Base-by-base conservation (phyloP, 208 protist genomes). In the Leishmania tropica region DNA sequence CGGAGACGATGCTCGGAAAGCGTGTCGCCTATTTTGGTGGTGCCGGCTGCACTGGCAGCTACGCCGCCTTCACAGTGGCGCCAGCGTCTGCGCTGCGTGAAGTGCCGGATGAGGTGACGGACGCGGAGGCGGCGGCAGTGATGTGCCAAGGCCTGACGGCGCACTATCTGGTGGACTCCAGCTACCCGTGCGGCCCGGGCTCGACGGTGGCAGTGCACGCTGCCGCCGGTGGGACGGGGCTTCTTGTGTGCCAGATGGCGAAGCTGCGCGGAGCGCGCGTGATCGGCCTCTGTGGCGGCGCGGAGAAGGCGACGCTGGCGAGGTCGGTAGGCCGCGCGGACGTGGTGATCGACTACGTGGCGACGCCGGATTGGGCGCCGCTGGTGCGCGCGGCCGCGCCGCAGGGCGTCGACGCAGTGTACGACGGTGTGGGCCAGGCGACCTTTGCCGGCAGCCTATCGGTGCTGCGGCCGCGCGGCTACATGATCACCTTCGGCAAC, bases 401-500 rank as follows among this genome's bases (percentile, higher is more conserved):
- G 5, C 17, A 74, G 3, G 85, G 85, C 53, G 88, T 96, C 40
- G 89, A 98, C 82, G 88, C 83, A 11, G 97, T 98, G 28, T 98
- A 94, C 80, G 97, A 99, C 85, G 95, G 96, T 78, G 96, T 99
- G 35, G 97, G 97, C 53, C 64, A 79, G 73, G 65, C 83, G 3
- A 98, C 96, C 28, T 98, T 95, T 84, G 73, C 88, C 58, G 89
- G 89, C 62, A 91, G 87, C 53, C 83, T 98, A 2, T 86, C 86
- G 15, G 86, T 90, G 54, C 85, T 99, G 56, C 85, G 91, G 47
- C 88, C 83, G 45, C 89, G 94, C 45, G 97, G 97, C 65, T 93
- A 88, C 85, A 87, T 98, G 71, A 95, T 97, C 80, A 89, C 88
- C 35, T 98, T 98, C 83, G 97, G 97, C 81, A 98, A 98, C 85